Conservation (phyloP, 2,329 filamentous ascomycete species). For the Epichloe sibirici region DNA sequence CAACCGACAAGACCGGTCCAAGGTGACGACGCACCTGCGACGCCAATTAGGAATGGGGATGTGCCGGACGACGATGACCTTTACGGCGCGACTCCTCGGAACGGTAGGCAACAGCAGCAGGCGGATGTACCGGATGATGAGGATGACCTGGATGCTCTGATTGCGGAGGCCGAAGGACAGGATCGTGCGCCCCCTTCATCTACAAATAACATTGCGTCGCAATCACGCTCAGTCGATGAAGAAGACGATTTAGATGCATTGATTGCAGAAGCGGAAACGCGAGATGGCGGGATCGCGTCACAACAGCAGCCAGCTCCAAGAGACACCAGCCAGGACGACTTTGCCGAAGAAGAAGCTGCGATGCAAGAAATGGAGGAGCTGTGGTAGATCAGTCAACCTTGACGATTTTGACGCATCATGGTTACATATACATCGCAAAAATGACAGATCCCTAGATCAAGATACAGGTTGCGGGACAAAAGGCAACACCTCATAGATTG, state of each 20-base stretch:
- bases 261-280: conserved; percentile 35
- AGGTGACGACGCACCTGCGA: conserved; percentile 13
- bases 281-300: conserved; percentile 5
- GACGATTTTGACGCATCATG: too few relatives aligned
- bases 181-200: neutral
- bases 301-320: conserved; percentile 5
- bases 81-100: conserved; percentile 40
- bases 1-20: conserved; percentile 6
- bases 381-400: conserved; percentile 17
- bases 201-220: too few relatives aligned
- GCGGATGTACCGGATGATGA: conserved; percentile 29
- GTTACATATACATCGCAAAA: neutral
- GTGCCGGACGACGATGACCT: conserved; percentile 35
- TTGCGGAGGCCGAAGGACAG: conserved; percentile 33
- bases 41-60: conserved; percentile 12
- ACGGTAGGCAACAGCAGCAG: conserved; percentile 5
- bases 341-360: conserved; percentile 53
- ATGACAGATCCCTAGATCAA: rapidly evolving
- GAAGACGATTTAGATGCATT: conserved; percentile 40
- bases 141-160: conserved; percentile 41
- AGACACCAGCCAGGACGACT: conserved; percentile 21
- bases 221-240: neutral
- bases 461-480: too few relatives aligned
- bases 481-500: too few relatives aligned
- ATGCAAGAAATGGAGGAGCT: conserved; percentile 52